Base-by-base conservation (phyloP, 306 rosid species). In the Geum urbanum region DNA sequence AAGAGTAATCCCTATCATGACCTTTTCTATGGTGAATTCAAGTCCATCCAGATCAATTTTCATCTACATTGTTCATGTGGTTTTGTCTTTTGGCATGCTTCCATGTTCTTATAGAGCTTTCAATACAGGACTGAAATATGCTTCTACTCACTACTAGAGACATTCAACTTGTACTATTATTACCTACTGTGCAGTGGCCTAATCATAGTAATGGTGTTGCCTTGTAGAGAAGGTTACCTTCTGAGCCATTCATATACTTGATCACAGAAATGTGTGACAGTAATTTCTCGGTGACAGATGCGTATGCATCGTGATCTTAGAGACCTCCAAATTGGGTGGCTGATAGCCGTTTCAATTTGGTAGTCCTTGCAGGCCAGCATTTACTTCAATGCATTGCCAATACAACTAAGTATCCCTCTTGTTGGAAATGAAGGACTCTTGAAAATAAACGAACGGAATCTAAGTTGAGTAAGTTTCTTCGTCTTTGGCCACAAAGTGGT, bases 251-350 rank as follows among this genome's bases (percentile, higher is more conserved):
- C 13, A 27, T 49, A 43, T 74, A 63, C 40, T 64, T n/a, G n/a
- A n/a, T 77, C 82, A 73, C 66, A 68, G 69, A 74, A 58, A 55
- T 67, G 52, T 68, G 88, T 86, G 86, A 83, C 52, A 67, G 75
- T 64, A 37, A 75, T 62, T 59, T 52, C 24, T 47, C 63, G 12
- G 56, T 62, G 12, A 74, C 49, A 37, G 63, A 60, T 53, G 70
- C 69, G 50, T 70, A 74, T 59, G 76, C 82, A 50, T 75, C 82
- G 43, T 73, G 73, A 70, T 70, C 61, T 40, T 8, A 71, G 57
- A 20, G 60, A 72, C 56, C 62, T 57, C 81, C 80, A 76, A 78
- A 37, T 79, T 83, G 69, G 64, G 73, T 63, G 85, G 80, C 77
- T 63, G 57, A 8, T 72, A 58, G 55, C 41, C 20, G 60, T 52